phyloP scores from a whole-genome alignment of 1,284 basidiomycete genomes.

The Earliella scabrosa region DNA sequence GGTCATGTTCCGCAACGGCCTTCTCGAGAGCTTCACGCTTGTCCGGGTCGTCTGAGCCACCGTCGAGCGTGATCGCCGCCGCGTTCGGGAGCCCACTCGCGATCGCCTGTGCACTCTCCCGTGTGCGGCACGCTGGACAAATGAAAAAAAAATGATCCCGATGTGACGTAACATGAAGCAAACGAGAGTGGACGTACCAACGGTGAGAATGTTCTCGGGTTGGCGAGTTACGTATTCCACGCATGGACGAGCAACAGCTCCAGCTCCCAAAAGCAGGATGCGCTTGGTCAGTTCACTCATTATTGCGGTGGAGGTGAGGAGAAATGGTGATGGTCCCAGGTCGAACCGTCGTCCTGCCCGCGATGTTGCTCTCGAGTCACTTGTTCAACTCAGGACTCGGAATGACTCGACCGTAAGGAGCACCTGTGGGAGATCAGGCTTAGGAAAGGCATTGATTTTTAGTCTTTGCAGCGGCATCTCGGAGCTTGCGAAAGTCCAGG shows the following conservation, averaged over 20 bases:
- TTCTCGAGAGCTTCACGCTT: conserved; percentile 71
- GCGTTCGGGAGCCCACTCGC: conserved; percentile 72
- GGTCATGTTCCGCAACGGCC: conserved; percentile 84
- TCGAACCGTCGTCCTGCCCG: too few species aligned
- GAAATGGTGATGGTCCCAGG: too few species aligned
- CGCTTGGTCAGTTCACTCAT: conserved; percentile 56
- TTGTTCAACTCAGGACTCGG: too few species aligned
- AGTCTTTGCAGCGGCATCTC: too few species aligned
- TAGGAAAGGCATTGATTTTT: too few species aligned
- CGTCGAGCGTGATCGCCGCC: conserved; percentile 84
- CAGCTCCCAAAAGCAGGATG: conserved; percentile 91
- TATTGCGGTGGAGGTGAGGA: not conserved
- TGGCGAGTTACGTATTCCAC: conserved; percentile 92
- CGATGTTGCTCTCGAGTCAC: too few species aligned
- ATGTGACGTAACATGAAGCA: not conserved
- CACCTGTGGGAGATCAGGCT: too few species aligned
- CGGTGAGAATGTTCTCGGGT: conserved; percentile 84
- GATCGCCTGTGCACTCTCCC: conserved; percentile 74
- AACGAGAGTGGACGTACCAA: conserved; percentile 68
- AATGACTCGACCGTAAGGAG: too few species aligned
- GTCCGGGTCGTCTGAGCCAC: conserved; percentile 49
- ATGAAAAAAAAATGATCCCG: too few species aligned
- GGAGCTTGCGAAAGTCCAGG: too few species aligned
- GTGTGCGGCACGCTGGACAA: conserved; percentile 81
- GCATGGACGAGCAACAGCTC: conserved; percentile 93